Evolutionary conservation across 441 rosid genomes (phyloP).

Genomic region (Corymbia citriodora): DNA sequence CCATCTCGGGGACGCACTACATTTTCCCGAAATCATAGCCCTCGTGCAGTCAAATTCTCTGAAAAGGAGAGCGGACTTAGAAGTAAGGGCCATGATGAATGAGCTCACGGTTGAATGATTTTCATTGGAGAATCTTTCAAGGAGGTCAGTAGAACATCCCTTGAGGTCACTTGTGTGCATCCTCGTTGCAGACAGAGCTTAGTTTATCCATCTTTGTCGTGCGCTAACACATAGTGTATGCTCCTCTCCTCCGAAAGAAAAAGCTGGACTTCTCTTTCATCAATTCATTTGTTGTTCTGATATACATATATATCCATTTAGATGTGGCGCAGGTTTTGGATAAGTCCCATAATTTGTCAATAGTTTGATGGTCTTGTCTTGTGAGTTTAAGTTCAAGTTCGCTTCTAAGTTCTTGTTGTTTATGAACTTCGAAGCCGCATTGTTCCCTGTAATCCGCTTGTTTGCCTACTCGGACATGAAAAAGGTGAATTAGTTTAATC

Average conservation of each 20-base stretch:
- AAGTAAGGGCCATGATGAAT: neutral
- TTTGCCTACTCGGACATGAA: conserved; percentile 14
- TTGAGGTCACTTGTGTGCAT: neutral
- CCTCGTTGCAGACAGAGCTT: neutral
- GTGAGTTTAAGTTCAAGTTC: neutral
- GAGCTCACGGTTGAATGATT: neutral
- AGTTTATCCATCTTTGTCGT: neutral
- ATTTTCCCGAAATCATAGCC: conserved; percentile 24
- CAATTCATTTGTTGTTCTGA: neutral
- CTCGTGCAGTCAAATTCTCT: neutral
- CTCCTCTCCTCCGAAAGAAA: neutral
- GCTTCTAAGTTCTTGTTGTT: conserved; percentile 14
- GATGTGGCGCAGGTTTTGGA: neutral
- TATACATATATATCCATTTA: neutral
- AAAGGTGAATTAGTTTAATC: neutral
- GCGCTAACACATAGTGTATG: neutral
- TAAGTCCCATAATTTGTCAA: neutral
- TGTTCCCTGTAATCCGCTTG: conserved; percentile 24
- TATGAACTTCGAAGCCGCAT: conserved; percentile 28
- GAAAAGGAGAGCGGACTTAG: neutral
- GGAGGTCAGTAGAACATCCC: neutral
- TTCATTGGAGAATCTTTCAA: neutral
- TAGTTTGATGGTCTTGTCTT: neutral
- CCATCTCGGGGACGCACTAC: conserved; percentile 25
- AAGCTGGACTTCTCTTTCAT: neutral